Evolutionary conservation across 2,329 filamentous ascomycete species (phyloP), one percentile per base, ranked within the genome.

Genomic region (Fusarium bactridioides): DNA sequence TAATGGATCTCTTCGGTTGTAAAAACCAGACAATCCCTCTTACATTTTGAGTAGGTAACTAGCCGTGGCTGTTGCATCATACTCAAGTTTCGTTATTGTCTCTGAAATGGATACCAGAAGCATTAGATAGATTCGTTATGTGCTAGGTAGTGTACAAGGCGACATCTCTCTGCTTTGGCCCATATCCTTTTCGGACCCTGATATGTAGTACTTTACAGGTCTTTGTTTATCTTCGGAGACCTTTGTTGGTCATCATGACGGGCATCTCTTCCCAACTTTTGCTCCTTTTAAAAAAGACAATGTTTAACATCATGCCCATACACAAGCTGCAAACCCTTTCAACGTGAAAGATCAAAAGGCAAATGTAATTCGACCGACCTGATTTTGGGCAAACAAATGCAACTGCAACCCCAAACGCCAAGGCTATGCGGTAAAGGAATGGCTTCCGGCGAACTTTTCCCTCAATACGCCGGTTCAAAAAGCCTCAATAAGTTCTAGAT

Each of bases 361-460:
- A 74, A 57, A 69, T 67, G 64, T 64, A 64, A 58, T 63, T 74
- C 66, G 57, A 29, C 47, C 41, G 41, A 44, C 66, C 65, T 64
- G 58, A 53, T 48, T 60, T 59, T 67, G 40, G 60, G 64, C 64
- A 64, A 47, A 58, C 38, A 66, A 70, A 74, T 59, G 43, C 54
- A 69, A 63, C 41, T 64, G 37, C 48, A 55, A 67, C 72, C 67
- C 75, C 58, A 63, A 61, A 77, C 76, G 71, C 76, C 76, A 72
- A 74, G 64, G 76, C 76, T 77, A 77, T 77, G 75, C 69, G 63
- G 59, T 73, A 73, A 76, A 76, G 61, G 74, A 76, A 75, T 74
- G 71, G 65, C 54, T 64, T 45, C 64, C 64, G 51, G 43, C 73
- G 71, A 61, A 67, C 44, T 41, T 51, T 45, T 57, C 40, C 47